Percentiles rank a stretch among this genome's conserved stretches.
phyloP scores from a whole-genome alignment of 192 early-diverging fungal genomes.

The Paraglomus brasilianum region DNA sequence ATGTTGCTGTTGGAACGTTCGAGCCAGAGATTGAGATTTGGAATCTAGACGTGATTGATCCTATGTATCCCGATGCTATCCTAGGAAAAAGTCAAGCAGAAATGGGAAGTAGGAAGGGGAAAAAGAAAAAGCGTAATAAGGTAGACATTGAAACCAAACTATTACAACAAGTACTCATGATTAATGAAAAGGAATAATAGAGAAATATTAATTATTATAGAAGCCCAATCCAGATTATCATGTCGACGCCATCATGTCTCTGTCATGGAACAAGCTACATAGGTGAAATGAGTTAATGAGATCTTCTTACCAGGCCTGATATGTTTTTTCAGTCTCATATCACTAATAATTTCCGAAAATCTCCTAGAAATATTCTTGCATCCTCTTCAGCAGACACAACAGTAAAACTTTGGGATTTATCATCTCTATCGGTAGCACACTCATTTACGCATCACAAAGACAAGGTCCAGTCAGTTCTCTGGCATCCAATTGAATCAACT shows the following conservation, averaged over 20 bases:
- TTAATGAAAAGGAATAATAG: background rate
- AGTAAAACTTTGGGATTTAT: conserved; percentile 97
- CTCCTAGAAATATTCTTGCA: conserved; percentile 64
- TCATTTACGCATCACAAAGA: conserved; percentile 84
- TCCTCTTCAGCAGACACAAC: conserved; percentile 96
- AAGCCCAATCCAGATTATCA: conserved; percentile 78
- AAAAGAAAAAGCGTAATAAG: conserved; percentile 52
- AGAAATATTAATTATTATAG: conserved; percentile 13
- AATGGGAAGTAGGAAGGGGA: conserved; percentile 51
- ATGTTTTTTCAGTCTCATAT: background rate
- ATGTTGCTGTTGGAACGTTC: conserved; percentile 95
- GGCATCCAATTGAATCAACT: conserved; percentile 87
- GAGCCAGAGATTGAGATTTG: conserved; percentile 98
- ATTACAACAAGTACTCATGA: no score
- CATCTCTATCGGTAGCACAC: conserved; percentile 63
- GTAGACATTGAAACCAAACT: background rate
- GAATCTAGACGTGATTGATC: conserved; percentile 92
- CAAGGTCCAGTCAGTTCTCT: conserved; percentile 89
- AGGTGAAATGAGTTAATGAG: conserved; percentile 25
- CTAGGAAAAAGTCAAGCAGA: conserved; percentile 61
- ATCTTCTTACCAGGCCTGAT: no score
- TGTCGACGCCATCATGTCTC: conserved; percentile 91
- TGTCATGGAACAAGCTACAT: conserved; percentile 89
- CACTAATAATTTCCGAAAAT: background rate
- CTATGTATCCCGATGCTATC: conserved; percentile 87